These are phyloP conservation scores for Cucurbita moschata DNA, from an alignment of 306 rosid species.

Conservation along the genomic window DNA sequence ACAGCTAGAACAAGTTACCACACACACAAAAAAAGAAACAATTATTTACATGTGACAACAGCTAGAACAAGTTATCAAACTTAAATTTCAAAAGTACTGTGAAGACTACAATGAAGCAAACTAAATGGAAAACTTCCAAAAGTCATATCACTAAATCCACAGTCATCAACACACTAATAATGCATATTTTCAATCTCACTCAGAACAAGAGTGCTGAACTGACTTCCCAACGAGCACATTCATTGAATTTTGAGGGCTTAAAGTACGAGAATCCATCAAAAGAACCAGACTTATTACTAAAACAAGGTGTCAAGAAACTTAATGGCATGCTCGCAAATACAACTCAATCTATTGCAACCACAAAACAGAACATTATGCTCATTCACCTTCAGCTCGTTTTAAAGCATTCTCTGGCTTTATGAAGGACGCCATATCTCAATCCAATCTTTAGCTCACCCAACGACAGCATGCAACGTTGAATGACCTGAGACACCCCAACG, in stretches of 20 bases:
- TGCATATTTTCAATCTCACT: not conserved
- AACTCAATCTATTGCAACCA: not conserved
- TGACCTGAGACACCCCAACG: constrained; percentile 8
- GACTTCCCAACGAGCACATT: not conserved
- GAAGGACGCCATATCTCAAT: constrained; percentile 26
- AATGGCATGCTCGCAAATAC: not conserved
- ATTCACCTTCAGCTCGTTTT: constrained; percentile 48
- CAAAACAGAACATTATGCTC: not conserved
- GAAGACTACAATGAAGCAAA: too few relatives aligned
- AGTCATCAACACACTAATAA: too few relatives aligned
- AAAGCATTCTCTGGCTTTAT: constrained; percentile 51
- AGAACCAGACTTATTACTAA: not conserved
- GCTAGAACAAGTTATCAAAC: too few relatives aligned
- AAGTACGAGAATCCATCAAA: not conserved
- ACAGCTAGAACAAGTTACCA: too few relatives aligned
- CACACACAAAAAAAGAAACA: too few relatives aligned
- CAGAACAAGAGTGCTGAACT: not conserved
- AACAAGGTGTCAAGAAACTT: not conserved
- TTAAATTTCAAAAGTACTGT: too few relatives aligned
- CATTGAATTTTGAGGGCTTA: not conserved
- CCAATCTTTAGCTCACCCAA: constrained; percentile 4
- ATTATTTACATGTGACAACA: too few relatives aligned
- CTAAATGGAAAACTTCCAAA: too few relatives aligned
- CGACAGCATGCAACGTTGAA: constrained; percentile 2
- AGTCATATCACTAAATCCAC: too few relatives aligned